Conservation (phyloP, 2,329 filamentous ascomycete genomes). For the Colletotrichum sp. region DNA sequence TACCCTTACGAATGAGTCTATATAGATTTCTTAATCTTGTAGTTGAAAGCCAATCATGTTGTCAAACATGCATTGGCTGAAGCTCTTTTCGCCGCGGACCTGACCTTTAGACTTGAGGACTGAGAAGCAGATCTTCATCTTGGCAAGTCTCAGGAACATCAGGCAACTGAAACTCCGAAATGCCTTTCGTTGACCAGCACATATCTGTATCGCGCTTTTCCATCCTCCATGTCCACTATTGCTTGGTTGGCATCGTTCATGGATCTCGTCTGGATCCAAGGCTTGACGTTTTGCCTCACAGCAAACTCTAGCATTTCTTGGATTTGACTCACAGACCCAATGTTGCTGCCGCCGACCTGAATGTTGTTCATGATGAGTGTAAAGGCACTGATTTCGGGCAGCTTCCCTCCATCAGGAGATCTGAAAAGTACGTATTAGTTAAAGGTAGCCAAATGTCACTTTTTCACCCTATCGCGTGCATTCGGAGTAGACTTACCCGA, state of each 20-base stretch:
- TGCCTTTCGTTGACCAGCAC: slow-evolving; percentile 30
- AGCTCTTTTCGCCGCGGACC: not conserved
- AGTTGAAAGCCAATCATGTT: not conserved
- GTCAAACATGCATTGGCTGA: not conserved
- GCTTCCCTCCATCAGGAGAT: slow-evolving; percentile 61
- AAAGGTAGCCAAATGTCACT: not conserved
- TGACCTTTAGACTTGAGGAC: not conserved
- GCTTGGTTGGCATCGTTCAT: slow-evolving; percentile 58
- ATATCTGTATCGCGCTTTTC: slow-evolving; percentile 50
- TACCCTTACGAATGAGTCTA: not conserved
- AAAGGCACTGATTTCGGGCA: slow-evolving; percentile 54
- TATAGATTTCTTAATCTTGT: not conserved
- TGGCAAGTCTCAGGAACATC: not conserved
- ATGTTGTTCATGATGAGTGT: slow-evolving; percentile 61
- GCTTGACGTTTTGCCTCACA: slow-evolving; percentile 56
- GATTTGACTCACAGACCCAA: slow-evolving; percentile 52
- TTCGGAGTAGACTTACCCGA: slow-evolving; percentile 40
- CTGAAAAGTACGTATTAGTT: slow-evolving; percentile 1
- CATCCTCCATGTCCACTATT: slow-evolving; percentile 56
- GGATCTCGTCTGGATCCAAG: slow-evolving; percentile 55
- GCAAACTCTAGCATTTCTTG: slow-evolving; percentile 61
- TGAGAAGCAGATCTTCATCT: not conserved
- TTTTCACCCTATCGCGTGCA: not conserved
- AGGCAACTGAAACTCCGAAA: not conserved
- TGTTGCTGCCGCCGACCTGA: slow-evolving; percentile 46